Evolutionary conservation across 2,329 filamentous ascomycete species (phyloP), one percentile per base, ranked within the genome.

Genomic region (Ophiostoma populinum): DNA sequence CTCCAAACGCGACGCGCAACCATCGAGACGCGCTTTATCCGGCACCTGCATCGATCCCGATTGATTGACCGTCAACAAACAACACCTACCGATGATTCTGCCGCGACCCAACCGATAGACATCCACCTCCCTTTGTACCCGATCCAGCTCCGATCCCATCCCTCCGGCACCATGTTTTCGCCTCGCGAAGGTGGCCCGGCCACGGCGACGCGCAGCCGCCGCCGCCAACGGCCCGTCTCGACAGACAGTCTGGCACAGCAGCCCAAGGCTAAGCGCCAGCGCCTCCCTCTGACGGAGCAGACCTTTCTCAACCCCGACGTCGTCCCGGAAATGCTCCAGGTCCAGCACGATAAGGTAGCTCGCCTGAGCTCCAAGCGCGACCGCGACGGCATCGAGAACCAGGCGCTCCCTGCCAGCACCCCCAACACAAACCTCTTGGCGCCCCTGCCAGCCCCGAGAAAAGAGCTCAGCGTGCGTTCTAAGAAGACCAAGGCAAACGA

Each of bases 401-500:
- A 42, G 31, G 16, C n/a, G 17, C 32, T 10, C 35, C 34, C 42
- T n/a, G n/a, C n/a, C n/a, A n/a, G n/a, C 26, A 42, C 45, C 35
- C 7, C 34, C 45, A 28, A 32, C 42, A 11, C 38, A 40, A 36
- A 21, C 29, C 21, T 15, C 9, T n/a, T 26, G 6, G 10, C 27
- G 8, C 12, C 33, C 8, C 7, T 15, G 36, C 47, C 49, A 15
- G 46, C 52, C 8, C 51, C 57, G 28, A 62, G 57, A 43, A 65
- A 61, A 44, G 70, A 76, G 46, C 60, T 72, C 31, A 69, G 60
- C 39, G 59, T 75, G 25, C 63, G 73, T 42, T 62, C 67, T 8
- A 77, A 75, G 50, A 77, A 76, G 51, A 50, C 62, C 31, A 74
- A 74, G 48, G 56, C 63, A n/a, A 62, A 62, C 41, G 72, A 80